These are phyloP conservation scores for Saccharomycopsis sp. DNA, from an alignment of 805 yeast genomes.

Conservation along the genomic window DNA sequence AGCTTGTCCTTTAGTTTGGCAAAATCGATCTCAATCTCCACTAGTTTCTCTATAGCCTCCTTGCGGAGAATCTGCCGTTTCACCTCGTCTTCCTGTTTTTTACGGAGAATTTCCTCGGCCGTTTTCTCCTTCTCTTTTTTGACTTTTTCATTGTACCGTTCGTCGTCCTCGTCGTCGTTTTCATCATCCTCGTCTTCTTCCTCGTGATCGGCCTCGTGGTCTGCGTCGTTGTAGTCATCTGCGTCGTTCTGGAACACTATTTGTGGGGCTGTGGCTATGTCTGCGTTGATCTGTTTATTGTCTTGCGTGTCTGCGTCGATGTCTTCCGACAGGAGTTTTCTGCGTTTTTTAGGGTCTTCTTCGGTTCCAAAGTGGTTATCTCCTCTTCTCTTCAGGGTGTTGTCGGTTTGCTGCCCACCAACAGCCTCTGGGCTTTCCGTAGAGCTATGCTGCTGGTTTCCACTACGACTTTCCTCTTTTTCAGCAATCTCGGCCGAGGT, in stretches of 20 bases:
- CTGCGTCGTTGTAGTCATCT: constrained; percentile 23
- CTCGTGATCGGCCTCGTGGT: constrained; percentile 22
- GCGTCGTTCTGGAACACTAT: constrained; percentile 19
- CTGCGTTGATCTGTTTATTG: constrained; percentile 7
- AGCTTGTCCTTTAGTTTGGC: constrained; percentile 79
- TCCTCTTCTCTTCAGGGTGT: not conserved
- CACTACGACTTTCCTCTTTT: not conserved
- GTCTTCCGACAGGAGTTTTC: not conserved
- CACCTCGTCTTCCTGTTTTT: constrained; percentile 23
- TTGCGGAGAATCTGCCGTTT: constrained; percentile 40
- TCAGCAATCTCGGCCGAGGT: constrained; percentile 4
- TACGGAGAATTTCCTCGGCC: constrained; percentile 22
- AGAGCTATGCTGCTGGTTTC: not conserved
- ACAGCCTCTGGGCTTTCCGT: too few relatives aligned
- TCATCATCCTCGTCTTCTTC: constrained; percentile 21
- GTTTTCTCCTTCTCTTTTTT: constrained; percentile 26
- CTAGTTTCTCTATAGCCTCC: constrained; percentile 64
- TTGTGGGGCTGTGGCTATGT: not conserved
- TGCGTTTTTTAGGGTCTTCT: not conserved
- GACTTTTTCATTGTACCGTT: constrained; percentile 20
- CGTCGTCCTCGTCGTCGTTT: constrained; percentile 23
- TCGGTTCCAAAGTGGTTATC: not conserved
- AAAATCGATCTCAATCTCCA: constrained; percentile 77
- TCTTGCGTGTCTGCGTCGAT: constrained; percentile 4
- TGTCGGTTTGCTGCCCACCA: too few relatives aligned